A percentile compares a stretch with the other conserved stretches of the same genome.
Evolutionary conservation across 2,329 filamentous ascomycete species (phyloP).

Genomic region (Akanthomyces dipterigenus): DNA sequence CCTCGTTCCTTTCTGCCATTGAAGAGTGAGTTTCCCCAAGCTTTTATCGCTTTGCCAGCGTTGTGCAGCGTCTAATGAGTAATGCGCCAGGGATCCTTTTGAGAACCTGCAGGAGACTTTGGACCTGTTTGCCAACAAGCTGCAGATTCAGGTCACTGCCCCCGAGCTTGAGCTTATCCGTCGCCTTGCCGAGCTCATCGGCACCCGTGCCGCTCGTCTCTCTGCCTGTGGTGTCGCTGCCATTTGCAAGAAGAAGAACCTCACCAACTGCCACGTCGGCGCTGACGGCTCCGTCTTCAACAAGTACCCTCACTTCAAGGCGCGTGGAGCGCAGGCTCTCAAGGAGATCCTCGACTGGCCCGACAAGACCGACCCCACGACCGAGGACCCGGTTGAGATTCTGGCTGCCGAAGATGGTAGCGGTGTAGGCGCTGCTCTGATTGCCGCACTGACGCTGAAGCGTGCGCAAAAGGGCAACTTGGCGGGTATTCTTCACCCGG

Average conservation of each 20-base stretch:
- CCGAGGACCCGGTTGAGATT: conserved; percentile 82
- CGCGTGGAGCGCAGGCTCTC: conserved; percentile 78
- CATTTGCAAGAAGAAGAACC: conserved; percentile 94
- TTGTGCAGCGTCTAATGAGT: conserved; percentile 11
- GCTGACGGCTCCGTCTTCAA: conserved; percentile 98
- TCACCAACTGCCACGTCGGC: conserved; percentile 82
- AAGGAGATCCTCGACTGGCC: conserved; percentile 96
- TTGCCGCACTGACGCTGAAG: conserved; percentile 68
- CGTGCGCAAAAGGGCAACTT: conserved; percentile 56
- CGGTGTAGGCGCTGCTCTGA: conserved; percentile 93
- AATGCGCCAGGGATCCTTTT: conserved; percentile 65
- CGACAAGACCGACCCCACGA: conserved; percentile 56
- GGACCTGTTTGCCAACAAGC: conserved; percentile 71
- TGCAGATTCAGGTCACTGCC: conserved; percentile 63
- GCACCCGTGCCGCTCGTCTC: conserved; percentile 85
- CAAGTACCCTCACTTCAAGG: conserved; percentile 98
- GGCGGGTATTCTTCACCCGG: conserved; percentile 57
- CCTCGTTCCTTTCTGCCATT: conserved; percentile 87
- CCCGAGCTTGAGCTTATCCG: conserved; percentile 86
- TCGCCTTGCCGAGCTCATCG: conserved; percentile 86
- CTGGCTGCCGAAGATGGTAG: conserved; percentile 89
- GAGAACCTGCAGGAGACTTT: conserved; percentile 89
- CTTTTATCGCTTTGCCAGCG: background rate
- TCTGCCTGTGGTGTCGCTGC: conserved; percentile 93
- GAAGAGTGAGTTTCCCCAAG: conserved; percentile 66